A percentile compares a stretch with the other conserved stretches of the same genome.
These are phyloP conservation scores for Wickerhamiella bombiphila DNA, from an alignment of 805 yeast genomes.

Conservation along the genomic window DNA sequence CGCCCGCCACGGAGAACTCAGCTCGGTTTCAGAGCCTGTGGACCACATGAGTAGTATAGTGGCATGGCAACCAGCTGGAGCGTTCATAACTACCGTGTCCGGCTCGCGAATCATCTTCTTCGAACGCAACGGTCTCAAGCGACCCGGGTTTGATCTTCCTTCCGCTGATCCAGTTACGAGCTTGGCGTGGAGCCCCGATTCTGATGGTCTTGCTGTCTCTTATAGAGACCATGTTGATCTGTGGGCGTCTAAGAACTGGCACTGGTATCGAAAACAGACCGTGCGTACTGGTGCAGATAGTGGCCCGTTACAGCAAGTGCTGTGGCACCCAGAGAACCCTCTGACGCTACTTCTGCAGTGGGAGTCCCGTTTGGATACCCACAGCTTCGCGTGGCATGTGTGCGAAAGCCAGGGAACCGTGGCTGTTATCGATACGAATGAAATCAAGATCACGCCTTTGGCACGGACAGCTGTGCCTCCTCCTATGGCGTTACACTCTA, in stretches of 20 bases:
- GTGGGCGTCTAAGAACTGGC: slow-evolving; percentile 87
- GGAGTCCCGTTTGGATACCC: slow-evolving; percentile 7
- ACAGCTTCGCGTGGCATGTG: slow-evolving; percentile 47
- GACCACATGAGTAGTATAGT: slow-evolving; percentile 61
- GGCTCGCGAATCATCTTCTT: slow-evolving; percentile 44
- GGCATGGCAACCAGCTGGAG: slow-evolving; percentile 87
- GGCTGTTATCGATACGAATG: slow-evolving; percentile 64
- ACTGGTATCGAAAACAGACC: slow-evolving; percentile 89
- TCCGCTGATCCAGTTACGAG: slow-evolving; percentile 29
- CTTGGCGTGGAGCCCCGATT: slow-evolving; percentile 66
- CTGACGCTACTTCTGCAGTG: slow-evolving; percentile 43
- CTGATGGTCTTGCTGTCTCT: slow-evolving; percentile 63
- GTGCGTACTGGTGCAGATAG: slow-evolving; percentile 21
- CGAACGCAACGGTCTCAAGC: slow-evolving; percentile 86
- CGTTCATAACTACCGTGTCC: slow-evolving; percentile 70
- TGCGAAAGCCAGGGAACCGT: slow-evolving; percentile 62
- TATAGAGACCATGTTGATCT: slow-evolving; percentile 52
- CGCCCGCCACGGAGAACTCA: slow-evolving; percentile 56
- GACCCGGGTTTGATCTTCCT: slow-evolving; percentile 67
- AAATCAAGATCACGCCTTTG: slow-evolving; percentile 65
- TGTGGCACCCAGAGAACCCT: slow-evolving; percentile 87
- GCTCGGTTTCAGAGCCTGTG: slow-evolving; percentile 78
- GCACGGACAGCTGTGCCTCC: slow-evolving; percentile 86
- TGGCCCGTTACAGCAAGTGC: slow-evolving; percentile 12
- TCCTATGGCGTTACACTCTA: slow-evolving; percentile 64